These are phyloP conservation scores for Dillenia suffruticosa DNA, from an alignment of 164 flowering plant species.

Conservation along the genomic window DNA sequence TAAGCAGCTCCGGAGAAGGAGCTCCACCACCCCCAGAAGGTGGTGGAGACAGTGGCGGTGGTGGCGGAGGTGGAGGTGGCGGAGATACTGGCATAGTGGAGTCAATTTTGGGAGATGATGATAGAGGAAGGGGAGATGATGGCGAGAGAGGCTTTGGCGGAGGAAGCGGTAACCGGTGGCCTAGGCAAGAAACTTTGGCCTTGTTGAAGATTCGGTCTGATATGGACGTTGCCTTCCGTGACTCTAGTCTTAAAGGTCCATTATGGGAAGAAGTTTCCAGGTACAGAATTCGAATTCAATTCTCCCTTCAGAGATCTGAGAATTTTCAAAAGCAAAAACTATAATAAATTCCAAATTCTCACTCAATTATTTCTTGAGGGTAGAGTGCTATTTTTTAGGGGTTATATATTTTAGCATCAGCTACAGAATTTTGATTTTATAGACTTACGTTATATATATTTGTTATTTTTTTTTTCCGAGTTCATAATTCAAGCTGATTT, in stretches of 20 bases:
- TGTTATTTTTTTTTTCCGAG: not conserved
- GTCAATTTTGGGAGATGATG: slow-evolving; percentile 24
- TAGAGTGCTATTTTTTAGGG: too few species aligned
- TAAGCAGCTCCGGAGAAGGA: slow-evolving; percentile 16
- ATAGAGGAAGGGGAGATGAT: slow-evolving; percentile 22
- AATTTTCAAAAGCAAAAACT: too few species aligned
- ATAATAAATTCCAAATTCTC: slow-evolving; percentile 2
- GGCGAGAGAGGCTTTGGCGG: slow-evolving; percentile 47
- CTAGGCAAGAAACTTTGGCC: slow-evolving; percentile 84
- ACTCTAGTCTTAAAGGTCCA: slow-evolving; percentile 90
- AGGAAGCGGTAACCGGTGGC: slow-evolving; percentile 20
- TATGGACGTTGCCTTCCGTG: slow-evolving; percentile 85
- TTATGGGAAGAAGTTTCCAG: slow-evolving; percentile 97
- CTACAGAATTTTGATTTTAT: too few species aligned
- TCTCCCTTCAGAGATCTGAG: too few species aligned
- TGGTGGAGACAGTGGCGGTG: slow-evolving; percentile 6
- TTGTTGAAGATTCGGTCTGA: slow-evolving; percentile 81
- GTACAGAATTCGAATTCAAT: slow-evolving; percentile 22
- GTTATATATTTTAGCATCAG: too few species aligned
- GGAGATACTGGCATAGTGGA: slow-evolving; percentile 11
- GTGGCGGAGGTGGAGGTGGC: slow-evolving; percentile 9
- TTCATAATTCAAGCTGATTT: too few species aligned
- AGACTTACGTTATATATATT: too few species aligned
- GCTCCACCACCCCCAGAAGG: not conserved
- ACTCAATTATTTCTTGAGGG: too few species aligned